Percentiles rank a stretch among this genome's conserved stretches.
These are phyloP conservation scores for Colletotrichum acutatum DNA, from an alignment of 2,329 filamentous ascomycete genomes.

Conservation along the genomic window DNA sequence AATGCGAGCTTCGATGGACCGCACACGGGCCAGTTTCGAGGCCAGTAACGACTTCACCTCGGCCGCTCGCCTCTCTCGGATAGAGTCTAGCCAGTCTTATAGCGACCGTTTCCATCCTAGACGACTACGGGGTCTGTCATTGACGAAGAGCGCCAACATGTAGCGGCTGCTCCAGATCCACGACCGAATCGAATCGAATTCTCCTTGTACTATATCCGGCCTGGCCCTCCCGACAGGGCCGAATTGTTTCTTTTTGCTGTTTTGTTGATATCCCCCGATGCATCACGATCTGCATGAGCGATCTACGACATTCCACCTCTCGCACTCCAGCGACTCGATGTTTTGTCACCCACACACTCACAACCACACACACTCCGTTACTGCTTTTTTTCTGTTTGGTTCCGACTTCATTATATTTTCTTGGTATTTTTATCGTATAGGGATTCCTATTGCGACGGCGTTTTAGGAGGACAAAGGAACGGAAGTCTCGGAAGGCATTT, in stretches of 20 bases:
- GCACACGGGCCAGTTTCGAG: constrained; percentile 85
- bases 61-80: constrained; percentile 82
- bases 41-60: constrained; percentile 91
- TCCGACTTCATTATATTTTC: constrained; percentile 37
- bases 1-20: constrained; percentile 87
- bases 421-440: constrained; percentile 23
- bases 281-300: constrained; percentile 62
- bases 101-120: constrained; percentile 47
- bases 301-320: constrained; percentile 51
- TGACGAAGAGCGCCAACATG: constrained; percentile 53
- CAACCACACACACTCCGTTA: constrained; percentile 6
- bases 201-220: constrained; percentile 42
- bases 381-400: constrained; percentile 38
- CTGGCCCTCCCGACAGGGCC: constrained; percentile 8
- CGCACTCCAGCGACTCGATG: constrained; percentile 35
- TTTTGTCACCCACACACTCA: constrained; percentile 21
- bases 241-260: constrained; percentile 42
- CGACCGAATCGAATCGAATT: constrained; percentile 14
- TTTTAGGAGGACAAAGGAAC: constrained; percentile 23
- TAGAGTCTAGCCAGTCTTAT: constrained; percentile 77
- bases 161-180: constrained; percentile 38
- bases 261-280: constrained; percentile 50
- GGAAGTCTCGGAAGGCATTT: constrained; percentile 36
- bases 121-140: constrained; percentile 55
- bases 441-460: constrained; percentile 34